Conservation (phyloP, 164 flowering plant genomes). For the Stephania cephalantha region DNA sequence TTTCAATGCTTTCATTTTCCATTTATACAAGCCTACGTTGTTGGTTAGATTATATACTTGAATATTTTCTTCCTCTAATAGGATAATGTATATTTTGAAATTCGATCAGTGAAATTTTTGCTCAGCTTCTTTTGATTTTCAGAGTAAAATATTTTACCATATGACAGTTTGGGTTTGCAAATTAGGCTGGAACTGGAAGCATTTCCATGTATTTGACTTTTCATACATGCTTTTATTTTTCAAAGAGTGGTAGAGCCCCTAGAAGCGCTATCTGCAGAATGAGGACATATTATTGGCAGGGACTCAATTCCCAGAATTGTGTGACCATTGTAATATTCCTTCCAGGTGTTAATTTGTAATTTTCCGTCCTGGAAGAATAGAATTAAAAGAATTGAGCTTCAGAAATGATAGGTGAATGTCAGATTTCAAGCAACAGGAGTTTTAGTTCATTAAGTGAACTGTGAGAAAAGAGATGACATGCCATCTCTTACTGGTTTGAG, state of each 20-base stretch:
- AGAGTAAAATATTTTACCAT: neutral
- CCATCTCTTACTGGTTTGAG: too few species aligned
- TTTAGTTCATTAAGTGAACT: too few species aligned
- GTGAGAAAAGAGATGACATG: too few species aligned
- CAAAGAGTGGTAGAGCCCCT: constrained; percentile 29
- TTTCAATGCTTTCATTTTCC: too few species aligned
- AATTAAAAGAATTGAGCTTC: too few species aligned
- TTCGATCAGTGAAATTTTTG: constrained; percentile 21
- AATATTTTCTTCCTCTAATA: too few species aligned
- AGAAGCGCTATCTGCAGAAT: constrained; percentile 21
- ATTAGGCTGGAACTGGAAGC: constrained; percentile 16
- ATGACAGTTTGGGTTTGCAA: constrained; percentile 37
- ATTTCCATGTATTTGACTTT: constrained; percentile 45
- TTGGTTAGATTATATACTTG: too few species aligned
- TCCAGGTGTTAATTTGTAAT: neutral
- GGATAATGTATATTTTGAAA: constrained; percentile 1
- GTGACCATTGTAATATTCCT: neutral
- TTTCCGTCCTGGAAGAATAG: too few species aligned
- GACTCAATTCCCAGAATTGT: constrained; percentile 15
- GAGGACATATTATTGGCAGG: constrained; percentile 23
- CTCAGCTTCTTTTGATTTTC: neutral
- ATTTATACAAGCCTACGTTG: too few species aligned
- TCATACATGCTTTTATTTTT: constrained; percentile 37
- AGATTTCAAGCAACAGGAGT: too few species aligned
- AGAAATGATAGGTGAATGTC: too few species aligned